phyloP scores from a whole-genome alignment of 2,329 filamentous ascomycete species.

The Apiospora marii region DNA sequence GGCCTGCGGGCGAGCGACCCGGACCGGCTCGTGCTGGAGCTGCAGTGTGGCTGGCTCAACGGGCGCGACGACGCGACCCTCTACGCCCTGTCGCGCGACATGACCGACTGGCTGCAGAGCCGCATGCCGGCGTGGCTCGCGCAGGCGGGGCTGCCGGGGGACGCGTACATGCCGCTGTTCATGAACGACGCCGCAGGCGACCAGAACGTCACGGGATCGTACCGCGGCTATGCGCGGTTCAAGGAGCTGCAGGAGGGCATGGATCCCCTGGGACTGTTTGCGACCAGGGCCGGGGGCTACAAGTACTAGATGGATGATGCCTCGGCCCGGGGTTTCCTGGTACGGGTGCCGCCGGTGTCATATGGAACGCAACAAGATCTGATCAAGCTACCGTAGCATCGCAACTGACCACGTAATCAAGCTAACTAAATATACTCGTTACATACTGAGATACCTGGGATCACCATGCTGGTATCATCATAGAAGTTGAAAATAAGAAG shows the following conservation, averaged over 20 bases:
- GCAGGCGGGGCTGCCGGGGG: slow-evolving; percentile 24
- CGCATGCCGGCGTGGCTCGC: slow-evolving; percentile 25
- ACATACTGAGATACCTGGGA: too few species aligned
- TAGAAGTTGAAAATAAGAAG: too few species aligned
- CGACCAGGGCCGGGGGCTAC: slow-evolving; percentile 38
- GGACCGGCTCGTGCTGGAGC: slow-evolving; percentile 36
- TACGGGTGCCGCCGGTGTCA: background rate
- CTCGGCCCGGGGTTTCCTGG: background rate
- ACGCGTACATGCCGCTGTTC: slow-evolving; percentile 40
- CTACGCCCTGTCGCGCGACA: slow-evolving; percentile 23
- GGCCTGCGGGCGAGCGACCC: slow-evolving; percentile 34
- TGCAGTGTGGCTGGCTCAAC: slow-evolving; percentile 37
- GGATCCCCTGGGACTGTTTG: slow-evolving; percentile 42
- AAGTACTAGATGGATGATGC: slow-evolving; percentile 35
- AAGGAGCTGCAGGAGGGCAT: slow-evolving; percentile 41
- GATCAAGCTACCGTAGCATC: too few species aligned
- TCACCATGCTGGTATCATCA: too few species aligned
- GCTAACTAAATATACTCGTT: too few species aligned
- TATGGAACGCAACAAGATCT: too few species aligned
- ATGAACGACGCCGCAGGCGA: slow-evolving; percentile 48
- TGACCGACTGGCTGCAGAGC: slow-evolving; percentile 35
- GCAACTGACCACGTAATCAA: too few species aligned
- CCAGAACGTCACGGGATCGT: slow-evolving; percentile 41
- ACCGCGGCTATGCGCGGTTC: slow-evolving; percentile 40
- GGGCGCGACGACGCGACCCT: slow-evolving; percentile 31